Base-by-base conservation (phyloP, 2,329 filamentous ascomycete genomes). In the Didymella exigua region DNA sequence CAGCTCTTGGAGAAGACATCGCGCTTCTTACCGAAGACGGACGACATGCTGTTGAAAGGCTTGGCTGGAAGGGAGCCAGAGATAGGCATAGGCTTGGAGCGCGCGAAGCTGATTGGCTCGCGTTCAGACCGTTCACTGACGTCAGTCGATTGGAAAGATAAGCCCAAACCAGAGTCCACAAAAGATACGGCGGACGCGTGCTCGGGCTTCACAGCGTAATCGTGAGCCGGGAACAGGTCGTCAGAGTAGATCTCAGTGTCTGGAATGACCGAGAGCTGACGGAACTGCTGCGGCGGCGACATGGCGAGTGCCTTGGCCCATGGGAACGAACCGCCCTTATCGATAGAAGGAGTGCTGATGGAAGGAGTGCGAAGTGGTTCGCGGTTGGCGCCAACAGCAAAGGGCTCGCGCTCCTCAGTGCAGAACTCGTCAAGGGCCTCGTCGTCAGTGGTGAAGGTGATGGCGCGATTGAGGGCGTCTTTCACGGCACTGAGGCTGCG, bases 341-440 rank as follows among this genome's bases (percentile, higher is more conserved):
- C 90, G 66, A 95, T 76, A 65, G 89, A 86, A 19, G 95, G 91
- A 68, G 89, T 96, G 76, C 93, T 91, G 73, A 99, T 88, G 4
- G 95, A 98, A 14, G 95, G 95, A 3, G 95, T 99, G 56, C 95
- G 91, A 30, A 99, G 87, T 51, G 95, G 95, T 78, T 98, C 93
- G 58, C 95, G 90, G 79, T 96, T 93, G 77, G 91, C 90, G 65
- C 82, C 86, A 56, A 91, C 91, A 54, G 91, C 86, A 58, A 96
- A 82, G 31, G 89, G 84, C 49, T 90, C 86, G 65, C 87, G 87
- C 62, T 95, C 89, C 44, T 88, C 87, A 46, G 87, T 89, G 79
- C 92, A 96, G 82, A 98, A 98, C 67, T 97, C 95, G 72, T 98
- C 93, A 45, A 96, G 82, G 27, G 84, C 83, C 78, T 99, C 95